Evolutionary conservation across 176 grass and related monocot genomes (phyloP).

Genomic region (Zizania latifolia): DNA sequence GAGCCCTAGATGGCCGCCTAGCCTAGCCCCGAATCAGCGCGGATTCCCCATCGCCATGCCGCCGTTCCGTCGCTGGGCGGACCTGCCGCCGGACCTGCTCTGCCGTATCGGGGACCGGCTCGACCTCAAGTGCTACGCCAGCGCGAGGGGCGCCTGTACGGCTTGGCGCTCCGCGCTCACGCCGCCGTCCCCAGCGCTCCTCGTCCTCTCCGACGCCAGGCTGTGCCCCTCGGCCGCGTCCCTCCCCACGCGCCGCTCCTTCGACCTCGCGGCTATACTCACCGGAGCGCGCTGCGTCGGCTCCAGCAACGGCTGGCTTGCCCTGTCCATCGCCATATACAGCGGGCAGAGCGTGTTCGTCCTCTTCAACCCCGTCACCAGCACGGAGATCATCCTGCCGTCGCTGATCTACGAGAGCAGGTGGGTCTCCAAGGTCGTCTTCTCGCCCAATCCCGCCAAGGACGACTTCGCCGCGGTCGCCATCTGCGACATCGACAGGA

Average conservation of each 20-base stretch:
- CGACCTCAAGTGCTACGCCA: constrained; percentile 53
- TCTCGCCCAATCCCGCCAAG: constrained; percentile 39
- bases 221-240: constrained; percentile 38
- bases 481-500: constrained; percentile 53
- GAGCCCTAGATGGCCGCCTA: constrained; percentile 37
- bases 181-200: constrained; percentile 35
- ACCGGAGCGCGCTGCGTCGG: constrained; percentile 36
- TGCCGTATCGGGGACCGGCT: constrained; percentile 47
- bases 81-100: constrained; percentile 51
- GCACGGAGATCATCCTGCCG: constrained; percentile 43
- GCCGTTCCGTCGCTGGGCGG: constrained; percentile 50
- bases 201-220: constrained; percentile 38
- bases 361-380: constrained; percentile 48
- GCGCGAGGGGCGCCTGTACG: constrained; percentile 43
- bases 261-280: constrained; percentile 44
- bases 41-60: constrained; percentile 35
- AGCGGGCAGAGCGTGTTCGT: constrained; percentile 33
- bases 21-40: background rate
- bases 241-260: constrained; percentile 37
- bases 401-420: constrained; percentile 54
- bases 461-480: constrained; percentile 52
- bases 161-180: constrained; percentile 43
- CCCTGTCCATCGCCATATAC: constrained; percentile 40
- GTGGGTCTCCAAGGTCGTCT: constrained; percentile 58
- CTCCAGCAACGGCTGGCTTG: constrained; percentile 62